Base-by-base conservation (phyloP, 257 asterid species). In the Pogostemon cablin region DNA sequence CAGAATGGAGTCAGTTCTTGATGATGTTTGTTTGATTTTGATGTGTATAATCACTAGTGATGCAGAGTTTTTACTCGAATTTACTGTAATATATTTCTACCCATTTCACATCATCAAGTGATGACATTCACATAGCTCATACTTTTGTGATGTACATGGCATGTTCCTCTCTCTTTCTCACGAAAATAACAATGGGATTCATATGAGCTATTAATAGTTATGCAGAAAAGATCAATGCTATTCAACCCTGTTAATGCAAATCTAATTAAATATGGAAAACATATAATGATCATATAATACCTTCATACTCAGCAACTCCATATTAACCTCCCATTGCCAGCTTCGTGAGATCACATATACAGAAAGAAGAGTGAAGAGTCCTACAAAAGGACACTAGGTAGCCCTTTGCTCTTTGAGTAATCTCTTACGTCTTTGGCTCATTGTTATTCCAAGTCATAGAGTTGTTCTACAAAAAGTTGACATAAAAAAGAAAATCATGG, bases 311-410 rank as follows among this genome's bases (percentile, higher is more conserved):
- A 69, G 50, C 84, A 88, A 61, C 83, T 81, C 74, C 67, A 25
- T 87, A 71, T 71, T 70, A 67, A 59, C 20, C 52, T 53, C 72
- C 82, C 32, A 25, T 25, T 25, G 32, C 32, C 32, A 25, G 32
- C 32, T 25, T 25, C 32, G 86, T 62, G 15, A 77, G 76, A 68
- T 76, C 80, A 42, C 79, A 82, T 79, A 78, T 90, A 52, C 86
- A 90, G 81, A 90, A 88, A 52, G 93, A 68, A 0, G 75, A 34
- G 78, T 90, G 97, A 70, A 90, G 90, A 71, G 90, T 83, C 82
- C 86, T 80, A 11, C 48, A 8, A 43, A 43, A 43, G 32, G 96
- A 89, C 67, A 85, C 91, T 61, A 89, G 68, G 74, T 87, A 80
- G 79, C 87, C 96, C 74, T 37, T 83, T 49, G 93, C 82, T 49